These are phyloP conservation scores for Annulohypoxylon stygium DNA, from an alignment of 495 filamentous ascomycete species.

Conservation along the genomic window DNA sequence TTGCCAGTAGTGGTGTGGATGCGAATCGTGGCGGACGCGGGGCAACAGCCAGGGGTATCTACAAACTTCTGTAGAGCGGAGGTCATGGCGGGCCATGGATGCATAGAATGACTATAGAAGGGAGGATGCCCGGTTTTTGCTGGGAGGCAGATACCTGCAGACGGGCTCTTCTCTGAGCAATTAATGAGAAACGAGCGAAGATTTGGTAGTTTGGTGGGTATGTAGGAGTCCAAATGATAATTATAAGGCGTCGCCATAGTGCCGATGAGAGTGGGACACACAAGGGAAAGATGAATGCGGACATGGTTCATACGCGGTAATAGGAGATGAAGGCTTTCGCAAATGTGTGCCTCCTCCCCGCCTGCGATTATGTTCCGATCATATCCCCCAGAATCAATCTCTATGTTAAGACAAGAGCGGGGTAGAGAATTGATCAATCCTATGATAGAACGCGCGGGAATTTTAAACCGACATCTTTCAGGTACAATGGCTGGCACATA, in stretches of 20 bases:
- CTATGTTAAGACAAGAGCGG: neutral
- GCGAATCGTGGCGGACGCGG: neutral
- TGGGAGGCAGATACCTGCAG: neutral
- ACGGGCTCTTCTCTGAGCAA: neutral
- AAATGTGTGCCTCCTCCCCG: neutral
- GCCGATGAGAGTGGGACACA: neutral
- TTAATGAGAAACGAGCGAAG: neutral
- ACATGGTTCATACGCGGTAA: conserved; percentile 3
- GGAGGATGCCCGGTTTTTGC: neutral
- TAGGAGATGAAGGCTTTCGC: neutral
- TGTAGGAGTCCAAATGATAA: neutral
- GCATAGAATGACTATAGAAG: neutral
- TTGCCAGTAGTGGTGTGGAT: neutral
- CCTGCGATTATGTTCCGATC: neutral
- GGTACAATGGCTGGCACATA: neutral
- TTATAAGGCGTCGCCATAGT: neutral
- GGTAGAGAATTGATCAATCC: neutral
- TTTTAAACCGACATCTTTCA: conserved; percentile 4
- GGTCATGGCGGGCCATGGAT: neutral
- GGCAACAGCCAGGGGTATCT: neutral
- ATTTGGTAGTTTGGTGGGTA: neutral
- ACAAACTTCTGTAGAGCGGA: neutral
- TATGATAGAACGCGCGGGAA: neutral
- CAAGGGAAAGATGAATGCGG: conserved; percentile 1
- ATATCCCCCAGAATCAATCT: neutral